Base-by-base conservation (phyloP, 176 grass and related monocot genomes). In the Chrysopogon serrulatus region DNA sequence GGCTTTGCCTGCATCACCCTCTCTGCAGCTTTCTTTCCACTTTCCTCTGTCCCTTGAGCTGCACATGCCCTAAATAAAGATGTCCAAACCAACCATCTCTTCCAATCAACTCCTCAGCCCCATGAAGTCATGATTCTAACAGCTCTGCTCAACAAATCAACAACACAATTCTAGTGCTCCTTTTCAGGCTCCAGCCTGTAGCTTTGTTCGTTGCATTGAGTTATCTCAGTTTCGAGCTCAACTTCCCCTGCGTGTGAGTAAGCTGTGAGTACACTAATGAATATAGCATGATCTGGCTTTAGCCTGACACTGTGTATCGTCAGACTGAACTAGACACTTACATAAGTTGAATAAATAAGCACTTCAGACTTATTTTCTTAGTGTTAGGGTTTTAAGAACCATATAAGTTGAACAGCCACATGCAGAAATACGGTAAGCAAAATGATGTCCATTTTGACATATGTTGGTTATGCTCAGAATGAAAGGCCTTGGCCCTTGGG, bases 11-110 rank as follows among this genome's bases (percentile, higher is more conserved):
- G 76, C 81, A 88, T 87, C 47, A 63, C 66, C 41, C 37, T 87
- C 26, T 78, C 79, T 9, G 85, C 88, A 41, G 85, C 85, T 78
- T 61, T 85, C 77, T 41, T 90, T 51, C 61, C 82, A 10, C 53
- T 64, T 60, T 92, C 87, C 81, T 79, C 82, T 56, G 89, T 67
- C 45, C 92, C 89, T 78, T 62, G 86, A 69, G 78, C 72, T 35
- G 77, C 70, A 74, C 89, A 94, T 36, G 81, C 90, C 75, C 77
- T 86, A 64, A 94, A 76, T 59, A 94, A 74, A 59, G 81, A 77
- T 43, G 92, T 87, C 92, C 90, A 94, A 54, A 87, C 76, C 32
- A 94, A 6, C 83, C 84, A 68, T 94, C 92, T 72, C 67, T 89
- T 79, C 82, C 87, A 19, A 87, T 82, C 69, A 95, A 54, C 64